A percentile compares a stretch with the other conserved stretches of the same genome.
Conservation (phyloP, 768 basidiomycete species). For the Tricholoma hemisulphureum region DNA sequence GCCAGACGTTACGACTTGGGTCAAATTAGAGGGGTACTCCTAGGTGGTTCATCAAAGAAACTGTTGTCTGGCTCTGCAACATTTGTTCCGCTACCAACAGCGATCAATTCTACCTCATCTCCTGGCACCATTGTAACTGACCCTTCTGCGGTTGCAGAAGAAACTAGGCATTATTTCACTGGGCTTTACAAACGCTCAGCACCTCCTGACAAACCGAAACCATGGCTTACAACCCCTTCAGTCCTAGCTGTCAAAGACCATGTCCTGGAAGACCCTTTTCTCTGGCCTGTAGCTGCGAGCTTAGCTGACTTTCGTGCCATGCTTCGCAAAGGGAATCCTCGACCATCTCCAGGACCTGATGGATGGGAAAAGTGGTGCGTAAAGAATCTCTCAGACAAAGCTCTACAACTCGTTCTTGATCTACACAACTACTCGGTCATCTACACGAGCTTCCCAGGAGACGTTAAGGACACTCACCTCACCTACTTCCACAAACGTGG, state of each 20-base stretch:
- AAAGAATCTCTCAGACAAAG: background rate
- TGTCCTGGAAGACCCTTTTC: background rate
- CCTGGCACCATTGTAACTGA: constrained; percentile 6
- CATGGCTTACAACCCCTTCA: constrained; percentile 22
- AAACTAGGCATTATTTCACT: constrained; percentile 17
- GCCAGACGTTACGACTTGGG: background rate
- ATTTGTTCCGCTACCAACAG: constrained; percentile 6
- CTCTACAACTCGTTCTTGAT: background rate
- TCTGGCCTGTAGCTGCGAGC: background rate
- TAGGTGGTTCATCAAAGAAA: constrained; percentile 6
- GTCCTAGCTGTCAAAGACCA: background rate
- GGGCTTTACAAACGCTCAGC: constrained; percentile 10
- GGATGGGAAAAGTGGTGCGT: background rate
- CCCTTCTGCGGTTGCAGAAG: constrained; percentile 8
- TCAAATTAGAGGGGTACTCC: background rate
- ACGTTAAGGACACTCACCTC: constrained; percentile 3
- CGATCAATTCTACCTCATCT: constrained; percentile 1
- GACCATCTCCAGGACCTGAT: background rate
- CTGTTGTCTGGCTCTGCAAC: background rate
- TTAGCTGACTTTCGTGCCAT: background rate
- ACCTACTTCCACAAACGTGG: constrained; percentile 4
- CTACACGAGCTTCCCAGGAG: background rate
- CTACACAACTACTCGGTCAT: constrained; percentile 1
- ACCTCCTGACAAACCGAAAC: constrained; percentile 17
- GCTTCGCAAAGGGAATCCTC: background rate